phyloP scores from a whole-genome alignment of 169 alveolate genomes.

The Cryptosporidium ubiquitum region DNA sequence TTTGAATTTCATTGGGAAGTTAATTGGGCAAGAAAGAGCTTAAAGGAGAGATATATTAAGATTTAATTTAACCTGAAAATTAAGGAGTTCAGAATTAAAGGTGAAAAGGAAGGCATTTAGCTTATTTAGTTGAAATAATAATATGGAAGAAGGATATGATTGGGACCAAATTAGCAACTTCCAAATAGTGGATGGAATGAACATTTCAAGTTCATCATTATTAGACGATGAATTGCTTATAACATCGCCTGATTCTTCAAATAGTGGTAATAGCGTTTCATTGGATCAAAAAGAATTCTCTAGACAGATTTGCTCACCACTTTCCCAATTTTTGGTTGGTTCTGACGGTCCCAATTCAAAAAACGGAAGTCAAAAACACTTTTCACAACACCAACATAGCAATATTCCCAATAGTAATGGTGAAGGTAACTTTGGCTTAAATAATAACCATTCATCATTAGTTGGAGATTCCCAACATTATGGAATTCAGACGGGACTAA shows the following conservation, averaged over 20 bases:
- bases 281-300: constrained; percentile 12
- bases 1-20: neutral
- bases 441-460: neutral
- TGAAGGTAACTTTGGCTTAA: neutral
- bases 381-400: neutral
- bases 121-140: neutral
- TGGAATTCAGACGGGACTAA: constrained; percentile 2
- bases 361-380: neutral
- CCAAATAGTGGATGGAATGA: constrained; percentile 63
- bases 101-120: neutral
- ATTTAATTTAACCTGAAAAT: neutral
- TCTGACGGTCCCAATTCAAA: neutral
- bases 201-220: constrained; percentile 28
- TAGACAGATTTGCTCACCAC: constrained; percentile 18
- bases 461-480: neutral
- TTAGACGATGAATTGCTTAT: constrained; percentile 20
- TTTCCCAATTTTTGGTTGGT: constrained; percentile 31
- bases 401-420: neutral
- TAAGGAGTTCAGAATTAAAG: neutral
- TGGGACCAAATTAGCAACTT: constrained; percentile 67
- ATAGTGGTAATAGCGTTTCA: neutral
- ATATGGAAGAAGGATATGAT: constrained; percentile 71
- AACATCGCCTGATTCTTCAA: constrained; percentile 5
- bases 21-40: neutral
- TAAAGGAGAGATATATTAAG: neutral